Evolutionary conservation across 306 rosid species (phyloP).

Genomic region (Carpinus fangiana): DNA sequence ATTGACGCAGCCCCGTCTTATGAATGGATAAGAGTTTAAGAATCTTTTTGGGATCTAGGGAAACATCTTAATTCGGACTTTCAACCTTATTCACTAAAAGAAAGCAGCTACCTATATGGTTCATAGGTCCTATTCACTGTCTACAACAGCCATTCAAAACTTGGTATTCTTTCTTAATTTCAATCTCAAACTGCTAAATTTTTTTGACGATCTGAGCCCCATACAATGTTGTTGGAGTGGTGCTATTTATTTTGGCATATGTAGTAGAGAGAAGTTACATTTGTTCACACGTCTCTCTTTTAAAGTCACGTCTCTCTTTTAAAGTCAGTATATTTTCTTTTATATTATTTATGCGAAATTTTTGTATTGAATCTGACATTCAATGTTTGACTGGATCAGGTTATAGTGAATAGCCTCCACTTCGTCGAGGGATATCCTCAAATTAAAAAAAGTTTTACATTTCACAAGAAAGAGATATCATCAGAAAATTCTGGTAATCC

Average conservation of each 20-base stretch:
- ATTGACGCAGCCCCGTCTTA: neutral
- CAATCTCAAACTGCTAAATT: neutral
- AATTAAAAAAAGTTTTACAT: neutral
- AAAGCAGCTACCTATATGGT: neutral
- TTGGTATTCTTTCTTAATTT: neutral
- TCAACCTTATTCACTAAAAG: neutral
- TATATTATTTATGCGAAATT: neutral
- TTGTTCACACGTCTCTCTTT: conserved; percentile 16
- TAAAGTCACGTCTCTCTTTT: conserved; percentile 4
- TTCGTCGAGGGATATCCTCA: conserved; percentile 43
- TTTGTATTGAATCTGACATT: neutral
- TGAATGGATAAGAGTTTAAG: neutral
- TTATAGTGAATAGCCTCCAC: conserved; percentile 51
- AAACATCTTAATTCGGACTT: neutral
- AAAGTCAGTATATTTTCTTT: neutral
- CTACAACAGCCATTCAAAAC: neutral
- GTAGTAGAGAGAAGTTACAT: neutral
- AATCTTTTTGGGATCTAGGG: neutral
- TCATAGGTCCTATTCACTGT: neutral
- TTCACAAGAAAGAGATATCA: conserved; percentile 6
- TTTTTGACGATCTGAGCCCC: neutral
- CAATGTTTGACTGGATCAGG: conserved; percentile 33
- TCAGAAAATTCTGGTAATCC: conserved; percentile 30
- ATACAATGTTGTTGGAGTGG: neutral
- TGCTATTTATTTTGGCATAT: neutral